Evolutionary conservation across 2,329 filamentous ascomycete genomes (phyloP).

Genomic region (Microdochium trichocladiopsis): DNA sequence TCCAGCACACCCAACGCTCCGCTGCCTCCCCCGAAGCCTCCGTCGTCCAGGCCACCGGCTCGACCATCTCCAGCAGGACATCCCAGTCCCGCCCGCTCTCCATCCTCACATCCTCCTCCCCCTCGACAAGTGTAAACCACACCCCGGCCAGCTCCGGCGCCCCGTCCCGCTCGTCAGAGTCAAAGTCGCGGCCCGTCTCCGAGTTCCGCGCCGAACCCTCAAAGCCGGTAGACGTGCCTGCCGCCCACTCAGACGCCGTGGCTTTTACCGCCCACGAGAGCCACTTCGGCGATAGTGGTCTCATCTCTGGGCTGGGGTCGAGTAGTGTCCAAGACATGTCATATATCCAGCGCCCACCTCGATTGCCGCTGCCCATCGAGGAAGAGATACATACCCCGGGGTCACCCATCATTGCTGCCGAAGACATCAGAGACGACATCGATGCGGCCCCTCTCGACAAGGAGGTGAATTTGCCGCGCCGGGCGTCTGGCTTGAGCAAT

Average conservation of each 20-base stretch:
- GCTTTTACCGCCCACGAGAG: slow-evolving; percentile 18
- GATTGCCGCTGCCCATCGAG: slow-evolving; percentile 86
- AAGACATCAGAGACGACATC: slow-evolving; percentile 46
- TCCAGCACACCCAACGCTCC: slow-evolving; percentile 37
- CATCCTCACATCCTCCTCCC: slow-evolving; percentile 39
- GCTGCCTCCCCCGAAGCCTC: slow-evolving; percentile 56
- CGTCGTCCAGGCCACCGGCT: slow-evolving; percentile 52
- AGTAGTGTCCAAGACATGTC: slow-evolving; percentile 58
- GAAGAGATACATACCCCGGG: slow-evolving; percentile 85
- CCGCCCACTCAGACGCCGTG: slow-evolving; percentile 17
- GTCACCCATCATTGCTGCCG: slow-evolving; percentile 76
- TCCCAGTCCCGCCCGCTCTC: slow-evolving; percentile 42
- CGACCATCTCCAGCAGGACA: slow-evolving; percentile 39
- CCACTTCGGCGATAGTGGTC: slow-evolving; percentile 26
- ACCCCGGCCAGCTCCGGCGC: slow-evolving; percentile 19
- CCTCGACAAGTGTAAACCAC: slow-evolving; percentile 12
- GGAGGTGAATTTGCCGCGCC: slow-evolving; percentile 40
- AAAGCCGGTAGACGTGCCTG: slow-evolving; percentile 53
- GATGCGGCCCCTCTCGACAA: slow-evolving; percentile 44
- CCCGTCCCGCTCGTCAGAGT: slow-evolving; percentile 16
- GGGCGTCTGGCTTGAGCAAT: slow-evolving; percentile 53
- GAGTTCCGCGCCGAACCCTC: slow-evolving; percentile 33
- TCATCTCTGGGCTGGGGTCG: slow-evolving; percentile 38
- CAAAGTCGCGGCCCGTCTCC: slow-evolving; percentile 23
- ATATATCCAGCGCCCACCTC: slow-evolving; percentile 63